A percentile compares a stretch with the other conserved stretches of the same genome.
phyloP scores from a whole-genome alignment of 441 rosid species.

The Pelargonium australe region DNA sequence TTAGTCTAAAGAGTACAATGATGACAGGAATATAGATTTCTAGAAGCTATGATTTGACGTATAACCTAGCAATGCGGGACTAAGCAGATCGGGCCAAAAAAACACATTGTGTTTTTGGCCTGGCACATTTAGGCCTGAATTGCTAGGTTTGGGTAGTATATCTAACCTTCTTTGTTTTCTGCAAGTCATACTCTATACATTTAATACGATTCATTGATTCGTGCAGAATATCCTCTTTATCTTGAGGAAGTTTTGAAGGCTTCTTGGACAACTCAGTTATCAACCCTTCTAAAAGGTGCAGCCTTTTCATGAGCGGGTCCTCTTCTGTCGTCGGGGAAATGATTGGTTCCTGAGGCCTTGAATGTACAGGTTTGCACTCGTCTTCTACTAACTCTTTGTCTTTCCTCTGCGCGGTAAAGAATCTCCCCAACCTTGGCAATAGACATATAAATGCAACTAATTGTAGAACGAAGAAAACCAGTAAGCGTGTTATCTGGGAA shows the following conservation, averaged over 20 bases:
- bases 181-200: slow-evolving; percentile 77
- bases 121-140: too few relatives aligned
- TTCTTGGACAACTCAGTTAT: slow-evolving; percentile 60
- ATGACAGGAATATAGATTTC: not conserved
- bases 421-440: slow-evolving; percentile 38
- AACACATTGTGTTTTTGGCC: too few relatives aligned
- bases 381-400: slow-evolving; percentile 28
- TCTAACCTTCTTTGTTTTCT: slow-evolving; percentile 61
- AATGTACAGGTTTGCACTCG: slow-evolving; percentile 30
- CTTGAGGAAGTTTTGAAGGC: slow-evolving; percentile 75
- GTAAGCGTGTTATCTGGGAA: slow-evolving; percentile 28
- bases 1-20: not conserved
- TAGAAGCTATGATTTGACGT: too few relatives aligned
- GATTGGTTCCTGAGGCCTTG: slow-evolving; percentile 33
- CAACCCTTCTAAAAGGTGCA: slow-evolving; percentile 66
- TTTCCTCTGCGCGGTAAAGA: slow-evolving; percentile 29
- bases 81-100: too few relatives aligned
- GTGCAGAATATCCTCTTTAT: slow-evolving; percentile 78
- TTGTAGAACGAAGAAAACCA: slow-evolving; percentile 39
- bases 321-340: slow-evolving; percentile 38
- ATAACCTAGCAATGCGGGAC: too few relatives aligned
- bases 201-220: slow-evolving; percentile 77
- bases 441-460: slow-evolving; percentile 45
- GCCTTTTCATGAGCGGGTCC: slow-evolving; percentile 60
- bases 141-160: not conserved